These are phyloP conservation scores for Chlamydomonas reinhardtii DNA, from an alignment of 163 green algal species.

Conservation along the genomic window DNA sequence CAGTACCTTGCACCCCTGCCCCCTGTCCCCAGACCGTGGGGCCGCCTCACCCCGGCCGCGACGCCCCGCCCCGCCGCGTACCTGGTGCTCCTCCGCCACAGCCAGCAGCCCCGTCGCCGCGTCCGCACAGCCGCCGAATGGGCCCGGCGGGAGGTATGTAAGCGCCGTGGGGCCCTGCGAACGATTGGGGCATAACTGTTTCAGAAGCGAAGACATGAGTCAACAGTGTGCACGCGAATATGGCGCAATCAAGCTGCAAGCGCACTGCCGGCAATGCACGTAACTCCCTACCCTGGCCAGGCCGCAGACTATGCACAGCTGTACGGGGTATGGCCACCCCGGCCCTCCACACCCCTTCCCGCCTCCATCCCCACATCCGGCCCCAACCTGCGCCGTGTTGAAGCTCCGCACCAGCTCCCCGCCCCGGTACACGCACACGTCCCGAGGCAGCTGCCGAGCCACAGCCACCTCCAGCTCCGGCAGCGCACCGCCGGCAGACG, in stretches of 20 bases:
- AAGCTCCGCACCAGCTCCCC: conserved; percentile 5
- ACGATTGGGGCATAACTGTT: neutral
- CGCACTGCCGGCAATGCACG: too few species aligned
- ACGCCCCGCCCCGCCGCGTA: neutral
- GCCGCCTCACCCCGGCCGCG: too few species aligned
- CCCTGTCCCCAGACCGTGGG: too few species aligned
- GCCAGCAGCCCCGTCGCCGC: conserved; percentile 5
- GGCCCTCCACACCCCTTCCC: too few species aligned
- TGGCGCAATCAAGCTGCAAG: too few species aligned
- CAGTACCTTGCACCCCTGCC: too few species aligned
- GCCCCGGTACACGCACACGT: conserved; percentile 17
- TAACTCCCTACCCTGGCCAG: too few species aligned
- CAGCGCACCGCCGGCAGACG: neutral
- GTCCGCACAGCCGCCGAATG: neutral
- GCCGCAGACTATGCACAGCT: too few species aligned
- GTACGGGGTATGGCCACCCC: too few species aligned
- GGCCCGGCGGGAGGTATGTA: conserved; percentile 4
- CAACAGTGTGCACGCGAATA: too few species aligned
- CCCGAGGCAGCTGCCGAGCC: conserved; percentile 27
- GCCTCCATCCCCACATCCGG: too few species aligned
- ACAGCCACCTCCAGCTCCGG: conserved; percentile 24
- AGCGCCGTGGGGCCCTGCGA: conserved; percentile 37
- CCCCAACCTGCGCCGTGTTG: conserved; percentile 33
- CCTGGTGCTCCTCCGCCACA: conserved; percentile 49
- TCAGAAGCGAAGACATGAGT: neutral